Conservation (phyloP, 2,329 filamentous ascomycete species). For the Stagonosporopsis chrysanthemi region DNA sequence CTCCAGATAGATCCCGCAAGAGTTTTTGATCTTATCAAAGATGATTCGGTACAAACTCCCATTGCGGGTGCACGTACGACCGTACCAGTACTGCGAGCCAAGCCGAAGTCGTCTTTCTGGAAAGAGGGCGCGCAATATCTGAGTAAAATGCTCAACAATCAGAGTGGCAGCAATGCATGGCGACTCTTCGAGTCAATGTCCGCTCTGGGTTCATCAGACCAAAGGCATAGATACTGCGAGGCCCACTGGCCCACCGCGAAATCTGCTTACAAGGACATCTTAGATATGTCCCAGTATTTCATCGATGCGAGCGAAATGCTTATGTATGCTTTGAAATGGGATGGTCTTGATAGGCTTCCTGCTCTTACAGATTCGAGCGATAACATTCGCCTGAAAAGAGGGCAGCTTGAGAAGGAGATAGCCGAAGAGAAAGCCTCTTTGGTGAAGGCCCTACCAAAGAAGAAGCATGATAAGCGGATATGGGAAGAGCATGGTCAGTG, state of each 20-base stretch:
- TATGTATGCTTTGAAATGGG: neutral
- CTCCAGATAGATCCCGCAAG: neutral
- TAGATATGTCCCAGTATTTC: neutral
- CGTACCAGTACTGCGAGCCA: neutral
- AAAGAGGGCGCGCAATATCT: neutral
- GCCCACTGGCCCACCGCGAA: conserved; percentile 2
- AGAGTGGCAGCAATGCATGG: neutral
- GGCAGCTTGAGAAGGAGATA: neutral
- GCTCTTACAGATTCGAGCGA: neutral
- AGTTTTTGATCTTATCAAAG: neutral
- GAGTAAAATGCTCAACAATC: neutral
- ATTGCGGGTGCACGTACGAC: neutral
- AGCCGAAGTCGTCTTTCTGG: neutral
- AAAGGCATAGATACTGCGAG: neutral
- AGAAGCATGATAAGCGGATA: neutral
- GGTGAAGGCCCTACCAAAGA: neutral
- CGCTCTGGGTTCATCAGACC: neutral
- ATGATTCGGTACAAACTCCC: neutral
- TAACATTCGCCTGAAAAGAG: neutral
- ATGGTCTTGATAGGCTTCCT: neutral
- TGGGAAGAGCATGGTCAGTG: neutral
- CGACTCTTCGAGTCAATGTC: conserved; percentile 4
- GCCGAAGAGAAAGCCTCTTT: neutral
- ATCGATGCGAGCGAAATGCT: conserved; percentile 7
- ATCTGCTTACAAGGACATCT: neutral